Conservation (phyloP, 805 yeast genomes). For the Lachancea waltii region DNA sequence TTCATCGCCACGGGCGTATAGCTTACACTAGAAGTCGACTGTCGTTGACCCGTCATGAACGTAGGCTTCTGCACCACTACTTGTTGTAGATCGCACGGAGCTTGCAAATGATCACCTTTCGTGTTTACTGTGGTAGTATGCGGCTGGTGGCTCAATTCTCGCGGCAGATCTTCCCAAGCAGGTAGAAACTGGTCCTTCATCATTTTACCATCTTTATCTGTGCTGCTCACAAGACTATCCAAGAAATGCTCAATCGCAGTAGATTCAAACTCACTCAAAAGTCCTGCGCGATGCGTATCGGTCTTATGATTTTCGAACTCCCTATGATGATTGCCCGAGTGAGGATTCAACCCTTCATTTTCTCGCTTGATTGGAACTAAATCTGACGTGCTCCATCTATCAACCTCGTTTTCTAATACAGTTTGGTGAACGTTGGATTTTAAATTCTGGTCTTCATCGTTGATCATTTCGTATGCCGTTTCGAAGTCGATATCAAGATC, state of each 20-base stretch:
- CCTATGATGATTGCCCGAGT: background rate
- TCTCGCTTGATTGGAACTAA: background rate
- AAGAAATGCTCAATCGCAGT: conserved; percentile 30
- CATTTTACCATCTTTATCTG: background rate
- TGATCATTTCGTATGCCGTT: conserved; percentile 30
- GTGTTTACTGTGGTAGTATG: too few relatives aligned
- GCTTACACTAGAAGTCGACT: background rate
- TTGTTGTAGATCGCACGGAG: too few relatives aligned
- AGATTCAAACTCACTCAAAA: conserved; percentile 30
- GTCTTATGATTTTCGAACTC: background rate
- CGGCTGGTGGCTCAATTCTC: background rate
- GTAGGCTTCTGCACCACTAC: too few relatives aligned
- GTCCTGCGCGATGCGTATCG: conserved; percentile 3
- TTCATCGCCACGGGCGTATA: conserved; percentile 7
- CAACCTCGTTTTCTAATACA: background rate
- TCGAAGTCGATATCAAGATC: conserved; percentile 31
- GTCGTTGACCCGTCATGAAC: too few relatives aligned
- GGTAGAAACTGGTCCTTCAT: background rate
- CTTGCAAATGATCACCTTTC: too few relatives aligned
- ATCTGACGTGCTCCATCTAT: conserved; percentile 4
- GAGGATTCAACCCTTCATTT: background rate
- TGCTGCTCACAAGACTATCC: conserved; percentile 19
- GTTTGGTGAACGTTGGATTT: background rate
- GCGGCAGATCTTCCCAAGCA: background rate
- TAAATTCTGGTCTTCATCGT: conserved; percentile 11